A percentile compares a stretch with the other conserved stretches of the same genome.
These are phyloP conservation scores for Phytophthora agathidicida DNA, from an alignment of 352 stramenopile species.

Conservation along the genomic window DNA sequence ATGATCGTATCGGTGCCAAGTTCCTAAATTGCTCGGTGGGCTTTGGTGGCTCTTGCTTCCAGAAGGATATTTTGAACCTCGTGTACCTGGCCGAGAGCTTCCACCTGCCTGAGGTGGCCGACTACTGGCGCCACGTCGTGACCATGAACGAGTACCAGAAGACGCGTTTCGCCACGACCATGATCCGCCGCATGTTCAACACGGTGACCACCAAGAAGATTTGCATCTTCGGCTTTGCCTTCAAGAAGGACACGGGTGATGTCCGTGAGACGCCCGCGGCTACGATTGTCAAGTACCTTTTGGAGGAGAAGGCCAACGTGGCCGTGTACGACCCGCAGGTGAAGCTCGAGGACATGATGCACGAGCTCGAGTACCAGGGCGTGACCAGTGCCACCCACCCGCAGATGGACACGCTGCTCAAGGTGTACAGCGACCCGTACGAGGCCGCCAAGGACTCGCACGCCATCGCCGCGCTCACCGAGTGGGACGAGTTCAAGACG, in stretches of 20 bases:
- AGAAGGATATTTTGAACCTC: slow-evolving; percentile 98
- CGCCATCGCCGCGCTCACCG: slow-evolving; percentile 95
- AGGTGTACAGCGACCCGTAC: slow-evolving; percentile 87
- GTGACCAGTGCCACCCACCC: slow-evolving; percentile 92
- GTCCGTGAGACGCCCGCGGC: slow-evolving; percentile 98
- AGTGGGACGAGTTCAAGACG: slow-evolving; percentile 99
- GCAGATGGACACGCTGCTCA: slow-evolving; percentile 84
- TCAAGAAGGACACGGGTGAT: slow-evolving; percentile 99
- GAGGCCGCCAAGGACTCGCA: slow-evolving; percentile 93
- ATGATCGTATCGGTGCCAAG: slow-evolving; percentile 97
- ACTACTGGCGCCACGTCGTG: slow-evolving; percentile 99
- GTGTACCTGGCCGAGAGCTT: slow-evolving; percentile 99
- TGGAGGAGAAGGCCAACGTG: slow-evolving; percentile 96
- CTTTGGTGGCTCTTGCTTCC: slow-evolving; percentile 92
- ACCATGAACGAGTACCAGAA: slow-evolving; percentile 99
- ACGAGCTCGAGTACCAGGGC: slow-evolving; percentile 85
- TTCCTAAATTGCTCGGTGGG: slow-evolving; percentile 99
- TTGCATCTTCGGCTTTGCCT: slow-evolving; percentile 98
- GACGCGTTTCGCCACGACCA: slow-evolving; percentile 97
- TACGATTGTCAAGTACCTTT: slow-evolving; percentile 96
- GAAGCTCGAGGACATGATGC: slow-evolving; percentile 95
- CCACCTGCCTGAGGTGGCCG: slow-evolving; percentile 97
- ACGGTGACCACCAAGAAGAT: slow-evolving; percentile 99
- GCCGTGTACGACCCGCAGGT: slow-evolving; percentile 98
- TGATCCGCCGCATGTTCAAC: slow-evolving; percentile 99